phyloP scores from a whole-genome alignment of 495 filamentous ascomycete species.

The Podospora conica region DNA sequence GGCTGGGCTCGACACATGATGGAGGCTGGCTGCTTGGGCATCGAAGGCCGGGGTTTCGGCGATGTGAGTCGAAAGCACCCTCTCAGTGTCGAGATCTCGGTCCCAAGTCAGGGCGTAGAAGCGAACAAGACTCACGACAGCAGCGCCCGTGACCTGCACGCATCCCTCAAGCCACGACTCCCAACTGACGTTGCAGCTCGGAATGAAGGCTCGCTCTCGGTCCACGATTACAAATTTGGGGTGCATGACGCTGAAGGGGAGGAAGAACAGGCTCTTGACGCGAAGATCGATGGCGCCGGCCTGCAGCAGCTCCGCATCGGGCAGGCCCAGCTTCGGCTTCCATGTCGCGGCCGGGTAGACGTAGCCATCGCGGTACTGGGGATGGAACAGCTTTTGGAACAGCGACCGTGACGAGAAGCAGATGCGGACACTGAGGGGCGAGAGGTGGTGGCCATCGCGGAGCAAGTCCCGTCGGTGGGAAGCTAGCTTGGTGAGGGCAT shows the following conservation, averaged over 20 bases:
- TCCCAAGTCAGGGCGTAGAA: conserved; percentile 60
- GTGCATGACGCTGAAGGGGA: conserved; percentile 71
- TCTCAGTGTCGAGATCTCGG: conserved; percentile 9
- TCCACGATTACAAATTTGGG: conserved; percentile 71
- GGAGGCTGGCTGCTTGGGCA: conserved; percentile 1
- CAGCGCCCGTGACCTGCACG: conserved; percentile 51
- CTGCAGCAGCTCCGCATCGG: conserved; percentile 42
- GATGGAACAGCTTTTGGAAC: conserved; percentile 64
- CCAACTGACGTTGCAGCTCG: conserved; percentile 71
- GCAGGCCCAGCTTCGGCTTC: conserved; percentile 53
- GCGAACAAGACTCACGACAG: conserved; percentile 46
- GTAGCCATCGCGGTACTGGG: conserved; percentile 49
- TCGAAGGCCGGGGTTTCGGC: neutral
- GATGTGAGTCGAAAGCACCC: neutral
- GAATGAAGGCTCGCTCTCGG: conserved; percentile 51
- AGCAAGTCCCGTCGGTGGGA: conserved; percentile 22
- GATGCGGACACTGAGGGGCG: conserved; percentile 20
- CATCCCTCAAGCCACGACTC: conserved; percentile 71
- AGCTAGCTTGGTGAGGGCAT: conserved; percentile 49
- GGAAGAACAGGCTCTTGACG: conserved; percentile 65
- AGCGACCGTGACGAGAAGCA: conserved; percentile 61
- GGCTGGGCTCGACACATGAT: conserved; percentile 13
- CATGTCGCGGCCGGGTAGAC: conserved; percentile 52
- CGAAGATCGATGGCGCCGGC: conserved; percentile 51
- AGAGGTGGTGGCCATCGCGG: conserved; percentile 3